Evolutionary conservation across 116 monocot genomes (phyloP).

Genomic region (Cymodocea nodosa): DNA sequence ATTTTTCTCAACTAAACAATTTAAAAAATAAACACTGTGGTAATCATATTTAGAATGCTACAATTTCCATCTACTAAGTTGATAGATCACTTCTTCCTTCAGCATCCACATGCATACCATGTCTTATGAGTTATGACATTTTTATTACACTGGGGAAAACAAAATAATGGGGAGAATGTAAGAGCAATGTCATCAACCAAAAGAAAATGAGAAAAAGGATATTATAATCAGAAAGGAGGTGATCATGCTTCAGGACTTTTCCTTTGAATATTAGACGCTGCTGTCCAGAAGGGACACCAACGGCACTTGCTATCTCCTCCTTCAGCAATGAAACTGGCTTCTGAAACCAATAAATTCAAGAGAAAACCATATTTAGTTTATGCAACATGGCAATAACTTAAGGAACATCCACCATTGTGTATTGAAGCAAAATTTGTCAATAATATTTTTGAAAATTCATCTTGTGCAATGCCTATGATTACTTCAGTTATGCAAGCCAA

Average conservation of each 20-base stretch:
- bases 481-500: neutral
- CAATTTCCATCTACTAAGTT: too few species aligned
- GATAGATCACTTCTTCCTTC: too few species aligned
- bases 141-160: too few species aligned
- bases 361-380: neutral
- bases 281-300: constrained; percentile 52
- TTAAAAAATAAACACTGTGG: too few species aligned
- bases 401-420: neutral
- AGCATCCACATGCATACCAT: too few species aligned
- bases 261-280: constrained; percentile 89
- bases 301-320: constrained; percentile 46
- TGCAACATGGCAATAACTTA: neutral
- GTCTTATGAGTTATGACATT: too few species aligned
- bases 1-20: too few species aligned
- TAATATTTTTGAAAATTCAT: too few species aligned
- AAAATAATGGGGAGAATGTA: too few species aligned
- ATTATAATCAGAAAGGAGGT: constrained; percentile 70
- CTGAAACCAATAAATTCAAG: constrained; percentile 17
- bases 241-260: constrained; percentile 75
- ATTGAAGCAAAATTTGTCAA: too few species aligned
- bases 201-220: constrained; percentile 32
- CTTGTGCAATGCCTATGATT: too few species aligned
- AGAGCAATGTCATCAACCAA: neutral
- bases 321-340: constrained; percentile 42
- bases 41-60: too few species aligned